Percentiles rank a stretch among this genome's conserved stretches.
These are phyloP conservation scores for Parafenestella ontariensis DNA, from an alignment of 2,329 filamentous ascomycete species.

Conservation along the genomic window DNA sequence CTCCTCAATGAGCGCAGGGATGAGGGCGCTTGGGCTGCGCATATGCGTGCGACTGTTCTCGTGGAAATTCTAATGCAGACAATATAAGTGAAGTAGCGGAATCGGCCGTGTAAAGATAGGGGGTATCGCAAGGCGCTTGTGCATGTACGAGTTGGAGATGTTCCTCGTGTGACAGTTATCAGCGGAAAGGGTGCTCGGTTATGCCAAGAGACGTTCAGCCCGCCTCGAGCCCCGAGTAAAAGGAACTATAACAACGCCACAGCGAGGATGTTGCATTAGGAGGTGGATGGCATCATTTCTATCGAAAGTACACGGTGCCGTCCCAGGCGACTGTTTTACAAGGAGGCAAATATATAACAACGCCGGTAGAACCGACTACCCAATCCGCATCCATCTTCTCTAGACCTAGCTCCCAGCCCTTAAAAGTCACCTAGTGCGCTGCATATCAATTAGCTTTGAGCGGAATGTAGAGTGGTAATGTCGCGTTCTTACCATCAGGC, in stretches of 20 bases:
- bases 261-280: slow-evolving; percentile 11
- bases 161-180: slow-evolving; percentile 34
- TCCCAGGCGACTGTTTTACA: slow-evolving; percentile 49
- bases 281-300: slow-evolving; percentile 45
- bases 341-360: slow-evolving; percentile 48
- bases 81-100: slow-evolving; percentile 15
- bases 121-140: slow-evolving; percentile 24
- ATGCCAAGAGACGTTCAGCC: slow-evolving; percentile 25
- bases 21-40: slow-evolving; percentile 43
- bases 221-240: slow-evolving; percentile 13
- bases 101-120: slow-evolving; percentile 23
- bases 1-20: slow-evolving; percentile 45
- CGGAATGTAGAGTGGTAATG: slow-evolving; percentile 28
- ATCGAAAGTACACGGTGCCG: slow-evolving; percentile 46
- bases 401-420: slow-evolving; percentile 23
- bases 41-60: slow-evolving; percentile 30
- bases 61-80: slow-evolving; percentile 19
- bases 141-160: slow-evolving; percentile 25
- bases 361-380: slow-evolving; percentile 39
- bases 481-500: slow-evolving; percentile 75
- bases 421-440: slow-evolving; percentile 44
- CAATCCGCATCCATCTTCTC: slow-evolving; percentile 38
- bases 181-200: slow-evolving; percentile 20
- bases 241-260: slow-evolving; percentile 10
- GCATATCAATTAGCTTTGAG: slow-evolving; percentile 25